A percentile compares a stretch with the other conserved stretches of the same genome.
phyloP scores from a whole-genome alignment of 1,139 yeast species.

The Ogataea hybrid region DNA sequence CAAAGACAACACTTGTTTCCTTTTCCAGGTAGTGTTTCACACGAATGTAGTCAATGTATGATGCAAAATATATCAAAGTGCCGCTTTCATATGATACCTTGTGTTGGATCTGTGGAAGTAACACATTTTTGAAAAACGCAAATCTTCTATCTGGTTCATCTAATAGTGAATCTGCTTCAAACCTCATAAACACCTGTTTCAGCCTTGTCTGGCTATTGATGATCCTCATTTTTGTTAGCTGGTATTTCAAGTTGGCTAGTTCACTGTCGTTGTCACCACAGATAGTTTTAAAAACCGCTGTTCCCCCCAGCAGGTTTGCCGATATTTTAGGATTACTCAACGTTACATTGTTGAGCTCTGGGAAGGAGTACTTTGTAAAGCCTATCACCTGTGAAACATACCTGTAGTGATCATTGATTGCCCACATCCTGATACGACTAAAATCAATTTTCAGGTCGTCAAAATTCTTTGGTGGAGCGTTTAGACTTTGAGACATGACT shows the following conservation, averaged over 20 bases:
- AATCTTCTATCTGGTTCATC: constrained; percentile 80
- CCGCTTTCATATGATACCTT: constrained; percentile 63
- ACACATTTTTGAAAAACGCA: constrained; percentile 70
- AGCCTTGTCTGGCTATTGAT: constrained; percentile 55
- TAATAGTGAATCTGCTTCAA: constrained; percentile 53
- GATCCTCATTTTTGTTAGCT: constrained; percentile 35
- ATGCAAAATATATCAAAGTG: constrained; percentile 75
- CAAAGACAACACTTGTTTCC: constrained; percentile 60
- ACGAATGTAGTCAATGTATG: constrained; percentile 82
- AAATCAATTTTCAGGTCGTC: constrained; percentile 69
- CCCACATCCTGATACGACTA: constrained; percentile 90
- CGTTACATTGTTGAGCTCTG: constrained; percentile 66
- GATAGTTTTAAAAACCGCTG: constrained; percentile 31
- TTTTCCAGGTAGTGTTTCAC: constrained; percentile 69
- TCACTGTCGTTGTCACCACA: constrained; percentile 21
- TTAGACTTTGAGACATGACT: constrained; percentile 67
- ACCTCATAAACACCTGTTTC: constrained; percentile 72
- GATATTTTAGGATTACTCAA: constrained; percentile 39
- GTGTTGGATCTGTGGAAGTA: constrained; percentile 66
- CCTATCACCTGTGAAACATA: constrained; percentile 75
- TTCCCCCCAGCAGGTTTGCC: constrained; percentile 32
- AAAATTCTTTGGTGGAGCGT: constrained; percentile 71
- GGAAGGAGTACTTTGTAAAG: constrained; percentile 73
- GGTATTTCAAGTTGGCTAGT: constrained; percentile 34
- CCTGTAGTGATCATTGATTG: constrained; percentile 78